Conservation (phyloP, 129 eudicot genomes). For the Logfia minima region DNA sequence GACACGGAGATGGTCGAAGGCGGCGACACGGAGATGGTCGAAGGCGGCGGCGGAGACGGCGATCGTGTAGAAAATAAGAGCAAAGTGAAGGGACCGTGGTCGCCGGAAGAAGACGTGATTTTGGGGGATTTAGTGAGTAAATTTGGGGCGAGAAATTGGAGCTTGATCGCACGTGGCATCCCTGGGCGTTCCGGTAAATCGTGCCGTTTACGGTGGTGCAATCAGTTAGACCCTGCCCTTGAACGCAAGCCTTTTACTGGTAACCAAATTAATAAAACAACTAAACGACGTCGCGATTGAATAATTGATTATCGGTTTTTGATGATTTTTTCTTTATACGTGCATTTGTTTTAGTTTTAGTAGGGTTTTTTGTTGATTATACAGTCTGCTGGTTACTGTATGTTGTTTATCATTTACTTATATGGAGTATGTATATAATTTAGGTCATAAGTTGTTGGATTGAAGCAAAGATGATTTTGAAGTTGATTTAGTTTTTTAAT, state of each 20-base stretch:
- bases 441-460: conserved; percentile 19
- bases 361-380: conserved; percentile 23
- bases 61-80: conserved; percentile 21
- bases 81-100: conserved; percentile 65
- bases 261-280: conserved; percentile 7
- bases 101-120: conserved; percentile 63
- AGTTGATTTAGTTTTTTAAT: neutral
- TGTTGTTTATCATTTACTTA: neutral
- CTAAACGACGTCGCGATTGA: neutral
- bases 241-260: conserved; percentile 79
- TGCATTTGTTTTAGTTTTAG: neutral
- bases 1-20: neutral
- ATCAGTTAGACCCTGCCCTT: conserved; percentile 71
- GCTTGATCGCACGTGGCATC: conserved; percentile 64
- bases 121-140: conserved; percentile 50
- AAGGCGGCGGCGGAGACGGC: conserved; percentile 23
- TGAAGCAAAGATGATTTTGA: neutral
- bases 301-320: conserved; percentile 11
- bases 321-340: neutral
- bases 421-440: neutral
- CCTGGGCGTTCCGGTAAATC: conserved; percentile 80
- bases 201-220: conserved; percentile 86
- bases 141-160: conserved; percentile 79
- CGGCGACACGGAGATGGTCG: conserved; percentile 15
- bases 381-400: neutral